phyloP scores from a whole-genome alignment of 2,329 filamentous ascomycete genomes.

The Xenoacremonium recifei region DNA sequence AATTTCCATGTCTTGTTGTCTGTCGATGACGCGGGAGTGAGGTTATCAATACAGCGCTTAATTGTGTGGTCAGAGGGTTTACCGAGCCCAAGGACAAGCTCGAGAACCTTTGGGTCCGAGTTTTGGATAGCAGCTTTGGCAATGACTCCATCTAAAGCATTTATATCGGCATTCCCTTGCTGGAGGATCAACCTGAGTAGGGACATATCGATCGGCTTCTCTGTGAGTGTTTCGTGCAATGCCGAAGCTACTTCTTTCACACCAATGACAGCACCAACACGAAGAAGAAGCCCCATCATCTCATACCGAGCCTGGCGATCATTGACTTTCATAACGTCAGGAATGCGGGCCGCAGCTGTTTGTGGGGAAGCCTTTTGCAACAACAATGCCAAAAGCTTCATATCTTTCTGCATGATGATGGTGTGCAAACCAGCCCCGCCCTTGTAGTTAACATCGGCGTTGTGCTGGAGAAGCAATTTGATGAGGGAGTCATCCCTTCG shows the following conservation, averaged over 20 bases:
- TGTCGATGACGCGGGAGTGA: slow-evolving; percentile 43
- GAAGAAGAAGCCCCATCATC: slow-evolving; percentile 47
- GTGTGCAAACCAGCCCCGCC: slow-evolving; percentile 48
- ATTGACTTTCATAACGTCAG: slow-evolving; percentile 44
- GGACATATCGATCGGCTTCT: slow-evolving; percentile 48
- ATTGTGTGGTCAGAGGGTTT: slow-evolving; percentile 44
- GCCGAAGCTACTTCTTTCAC: slow-evolving; percentile 42
- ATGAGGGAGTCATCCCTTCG: slow-evolving; percentile 52
- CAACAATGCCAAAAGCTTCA: slow-evolving; percentile 43
- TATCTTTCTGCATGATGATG: slow-evolving; percentile 48
- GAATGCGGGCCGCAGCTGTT: slow-evolving; percentile 47
- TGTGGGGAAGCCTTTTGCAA: slow-evolving; percentile 46
- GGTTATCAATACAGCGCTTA: slow-evolving; percentile 39
- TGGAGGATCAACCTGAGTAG: slow-evolving; percentile 49
- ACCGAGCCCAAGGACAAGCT: slow-evolving; percentile 45
- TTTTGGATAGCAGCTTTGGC: slow-evolving; percentile 41
- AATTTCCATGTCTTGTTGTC: slow-evolving; percentile 50
- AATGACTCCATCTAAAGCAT: slow-evolving; percentile 44
- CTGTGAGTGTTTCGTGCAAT: slow-evolving; percentile 40
- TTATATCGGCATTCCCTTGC: slow-evolving; percentile 52
- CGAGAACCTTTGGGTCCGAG: slow-evolving; percentile 47
- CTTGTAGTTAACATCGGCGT: slow-evolving; percentile 54
- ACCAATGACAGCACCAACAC: slow-evolving; percentile 43
- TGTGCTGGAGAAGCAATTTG: slow-evolving; percentile 48
- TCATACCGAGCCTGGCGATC: slow-evolving; percentile 43